phyloP scores from a whole-genome alignment of 2,329 filamentous ascomycete genomes.

The Falciphora oryzae region DNA sequence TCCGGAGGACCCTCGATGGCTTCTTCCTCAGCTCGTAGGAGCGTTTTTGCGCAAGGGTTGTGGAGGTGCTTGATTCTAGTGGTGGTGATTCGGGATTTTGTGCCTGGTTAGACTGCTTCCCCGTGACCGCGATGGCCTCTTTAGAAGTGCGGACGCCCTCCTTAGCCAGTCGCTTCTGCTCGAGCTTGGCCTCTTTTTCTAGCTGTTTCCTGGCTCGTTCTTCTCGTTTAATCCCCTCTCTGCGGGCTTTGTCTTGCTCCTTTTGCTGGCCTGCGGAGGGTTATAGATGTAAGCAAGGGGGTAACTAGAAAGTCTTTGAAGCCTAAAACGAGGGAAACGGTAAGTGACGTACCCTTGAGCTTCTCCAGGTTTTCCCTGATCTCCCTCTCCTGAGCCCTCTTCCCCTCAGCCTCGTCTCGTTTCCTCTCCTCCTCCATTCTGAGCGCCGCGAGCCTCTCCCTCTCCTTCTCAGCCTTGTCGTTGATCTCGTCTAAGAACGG shows the following conservation, averaged over 20 bases:
- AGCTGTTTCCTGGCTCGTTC: constrained; percentile 41
- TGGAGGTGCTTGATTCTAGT: neutral
- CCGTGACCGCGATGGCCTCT: neutral
- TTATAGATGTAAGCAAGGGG: constrained; percentile 15
- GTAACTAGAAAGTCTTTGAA: neutral
- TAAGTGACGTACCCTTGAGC: constrained; percentile 49
- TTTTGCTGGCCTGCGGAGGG: constrained; percentile 36
- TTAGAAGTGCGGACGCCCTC: constrained; percentile 25
- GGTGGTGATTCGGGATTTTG: neutral
- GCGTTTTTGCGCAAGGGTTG: neutral
- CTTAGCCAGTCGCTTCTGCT: constrained; percentile 39
- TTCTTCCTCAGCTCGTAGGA: neutral
- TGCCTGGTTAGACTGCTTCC: constrained; percentile 32
- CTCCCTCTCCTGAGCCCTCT: constrained; percentile 46
- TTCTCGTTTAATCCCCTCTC: constrained; percentile 43
- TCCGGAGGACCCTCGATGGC: neutral
- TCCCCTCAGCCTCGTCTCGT: constrained; percentile 31
- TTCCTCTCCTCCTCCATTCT: constrained; percentile 53
- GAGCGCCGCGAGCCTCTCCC: constrained; percentile 58
- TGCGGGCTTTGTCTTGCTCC: constrained; percentile 35
- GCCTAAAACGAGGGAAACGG: neutral
- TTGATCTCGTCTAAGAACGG: constrained; percentile 82
- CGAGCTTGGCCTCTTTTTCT: constrained; percentile 39
- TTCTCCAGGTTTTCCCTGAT: constrained; percentile 47
- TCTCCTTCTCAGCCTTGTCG: constrained; percentile 67